Evolutionary conservation across 345 rosid genomes (phyloP), one percentile per base, ranked within the genome.

Genomic region (Citrus hindsii): DNA sequence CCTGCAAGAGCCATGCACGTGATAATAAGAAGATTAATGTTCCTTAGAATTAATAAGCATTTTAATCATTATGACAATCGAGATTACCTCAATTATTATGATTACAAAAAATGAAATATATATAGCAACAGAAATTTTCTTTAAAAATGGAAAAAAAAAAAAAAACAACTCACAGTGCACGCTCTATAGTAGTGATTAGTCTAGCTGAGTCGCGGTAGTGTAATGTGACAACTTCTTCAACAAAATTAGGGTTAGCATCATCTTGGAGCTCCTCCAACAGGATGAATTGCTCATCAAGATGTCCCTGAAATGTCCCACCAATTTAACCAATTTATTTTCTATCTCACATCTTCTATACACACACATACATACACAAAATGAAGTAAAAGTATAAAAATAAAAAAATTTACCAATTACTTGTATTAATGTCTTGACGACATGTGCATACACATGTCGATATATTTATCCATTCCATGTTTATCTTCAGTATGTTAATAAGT

Each of bases 231-330:
- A 92, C 85, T 83, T 92, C 95, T 77, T 90, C 95, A 35, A 90
- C 95, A 74, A 92, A 92, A 62, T 88, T 90, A 0, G 95, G 95
- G 83, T 92, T 92, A 3, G 91, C 84, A 73, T 88, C 95, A 79
- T 92, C 95, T 60, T 87, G 92, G 38, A 92, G 87, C 53, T 90
- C 95, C 77, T 92, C 95, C 77, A 92, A 82, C 76, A 88, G 90
- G 74, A 86, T 77, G 79, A 92, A 88, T 65, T 92, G 95, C 68
- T 90, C 95, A 82, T 92, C 95, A 37, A 92, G 86, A 55, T 76
- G 84, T 58, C 91, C 95, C 92, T 90, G 77, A 35, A 81, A 69
- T 32, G 51, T 1, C 51, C 51, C 51, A 46, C 16, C 51, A 13
- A 22, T 1, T 18, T 30, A 65, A 55, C 12, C 28, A 40, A 8